Base-by-base conservation (phyloP, 306 rosid species). In the Prunus dulcis region DNA sequence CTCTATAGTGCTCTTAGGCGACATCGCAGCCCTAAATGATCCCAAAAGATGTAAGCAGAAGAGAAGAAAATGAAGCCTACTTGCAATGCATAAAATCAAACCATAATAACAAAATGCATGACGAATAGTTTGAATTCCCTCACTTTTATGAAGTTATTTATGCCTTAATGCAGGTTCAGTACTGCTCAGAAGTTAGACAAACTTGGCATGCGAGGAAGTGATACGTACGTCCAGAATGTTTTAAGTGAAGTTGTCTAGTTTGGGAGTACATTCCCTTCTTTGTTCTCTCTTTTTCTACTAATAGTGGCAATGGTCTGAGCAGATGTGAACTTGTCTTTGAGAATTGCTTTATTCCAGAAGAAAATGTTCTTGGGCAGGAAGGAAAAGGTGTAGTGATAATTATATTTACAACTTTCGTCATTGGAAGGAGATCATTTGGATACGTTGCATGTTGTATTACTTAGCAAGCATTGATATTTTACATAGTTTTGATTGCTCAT, bases 121-220 rank as follows among this genome's bases (percentile, higher is more conserved):
- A 66, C 32, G 56, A 73, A 79, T 69, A 67, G 74, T 60, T 73
- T 77, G 20, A 51, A 43, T 51, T 77, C 61, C 53, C 72, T 67
- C 53, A 67, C 43, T 60, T 57, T 78, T 71, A 9, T 66, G 68
- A 12, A 60, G 30, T 28, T 67, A 50, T 75, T 46, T 67, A 50
- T 63, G 28, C 78, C 82, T 76, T 19, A 22, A 76, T 81, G 84
- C 96, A 95, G 98, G 82, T 95, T 92, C 89, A 88, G 90, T 68
- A 95, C 97, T 41, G 97, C 98, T 30, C 97, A 95, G 81, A 94
- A 92, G 80, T 80, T 95, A 75, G 98, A 95, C 84, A 95, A 95
- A 86, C 98, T 95, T 23, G 97, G 98, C 76, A 95, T 95, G 98
- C 95, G 98, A 61, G 98, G 98, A 81, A 95, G 98, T 87, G 98